Evolutionary conservation across 257 asterid genomes (phyloP).

Genomic region (Solanum lignicaule): DNA sequence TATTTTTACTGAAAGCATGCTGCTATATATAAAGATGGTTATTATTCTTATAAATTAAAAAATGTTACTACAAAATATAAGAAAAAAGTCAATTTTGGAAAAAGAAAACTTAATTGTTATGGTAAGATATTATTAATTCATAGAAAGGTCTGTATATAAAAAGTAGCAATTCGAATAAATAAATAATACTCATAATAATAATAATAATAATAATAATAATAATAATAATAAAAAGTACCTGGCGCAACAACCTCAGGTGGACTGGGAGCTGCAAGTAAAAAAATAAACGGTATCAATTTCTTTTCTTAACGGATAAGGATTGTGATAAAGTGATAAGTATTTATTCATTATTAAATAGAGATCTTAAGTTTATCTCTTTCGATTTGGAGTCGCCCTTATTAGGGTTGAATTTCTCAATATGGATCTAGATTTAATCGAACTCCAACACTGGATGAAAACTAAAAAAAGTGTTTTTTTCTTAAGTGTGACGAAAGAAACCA

Average conservation of each 20-base stretch:
- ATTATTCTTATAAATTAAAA: neutral
- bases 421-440: rapidly evolving
- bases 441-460: rapidly evolving
- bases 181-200: neutral
- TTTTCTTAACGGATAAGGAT: neutral
- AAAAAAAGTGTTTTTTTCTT: too few relatives aligned
- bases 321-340: too few relatives aligned
- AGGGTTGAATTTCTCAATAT: too few relatives aligned
- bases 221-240: neutral
- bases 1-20: neutral
- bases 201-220: too few relatives aligned
- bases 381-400: too few relatives aligned
- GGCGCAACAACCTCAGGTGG: constrained; percentile 18
- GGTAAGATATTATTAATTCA: neutral
- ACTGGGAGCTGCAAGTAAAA: constrained; percentile 12
- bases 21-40: too few relatives aligned
- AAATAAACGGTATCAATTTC: neutral
- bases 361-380: too few relatives aligned
- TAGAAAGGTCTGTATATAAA: neutral
- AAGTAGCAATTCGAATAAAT: neutral
- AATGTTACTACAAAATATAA: neutral
- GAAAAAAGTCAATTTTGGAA: neutral
- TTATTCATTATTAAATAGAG: too few relatives aligned
- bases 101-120: neutral
- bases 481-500: neutral